Base-by-base conservation (phyloP, 2,329 filamentous ascomycete species). In the Penicillium sp. region DNA sequence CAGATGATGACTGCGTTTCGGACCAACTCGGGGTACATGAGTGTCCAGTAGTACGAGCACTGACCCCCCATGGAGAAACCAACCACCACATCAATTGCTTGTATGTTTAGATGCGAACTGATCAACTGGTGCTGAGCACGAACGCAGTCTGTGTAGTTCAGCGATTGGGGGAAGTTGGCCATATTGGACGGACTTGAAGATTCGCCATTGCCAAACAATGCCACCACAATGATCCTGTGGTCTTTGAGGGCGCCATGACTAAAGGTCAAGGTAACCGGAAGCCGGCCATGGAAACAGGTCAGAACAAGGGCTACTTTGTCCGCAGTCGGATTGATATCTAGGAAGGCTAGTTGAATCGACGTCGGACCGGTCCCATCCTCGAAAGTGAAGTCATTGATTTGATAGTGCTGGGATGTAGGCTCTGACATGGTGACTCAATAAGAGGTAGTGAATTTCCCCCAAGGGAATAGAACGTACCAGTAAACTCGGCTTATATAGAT, bases 271-370 rank as follows among this genome's bases (percentile, higher is more conserved):
- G 83, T 84, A 2, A 70, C 75, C 31, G 77, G 75, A 19, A 86
- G 77, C 9, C 75, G 75, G 25, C 83, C 83, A 6, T 78, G 77
- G 66, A 82, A 86, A 67, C 83, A 86, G 2, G 82, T 85, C 25
- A 80, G 77, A 13, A 86, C 27, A 21, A 47, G 44, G 12, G 44
- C 44, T 9, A 21, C 27, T 4, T 33, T 33, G 2, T 33, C 27
- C 12, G 19, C 44, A 10, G 12, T 15, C 2, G 44, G 27, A 9
- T 47, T 47, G 4, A 47, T 33, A 29, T 47, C 44, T 13, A 47
- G n/a, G 27, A 15, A 47, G 27, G n/a, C 44, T 21, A 47, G 44
- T 4, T 21, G 44, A 27, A 33, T 15, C 5, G n/a, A 33, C 0
- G 44, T 21, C 7, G n/a, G 27, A 2, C n/a, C 27, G 7, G 44